Evolutionary conservation across 225 moss, liverwort and hornwort genomes (phyloP).

Genomic region (Bryum argenteum): DNA sequence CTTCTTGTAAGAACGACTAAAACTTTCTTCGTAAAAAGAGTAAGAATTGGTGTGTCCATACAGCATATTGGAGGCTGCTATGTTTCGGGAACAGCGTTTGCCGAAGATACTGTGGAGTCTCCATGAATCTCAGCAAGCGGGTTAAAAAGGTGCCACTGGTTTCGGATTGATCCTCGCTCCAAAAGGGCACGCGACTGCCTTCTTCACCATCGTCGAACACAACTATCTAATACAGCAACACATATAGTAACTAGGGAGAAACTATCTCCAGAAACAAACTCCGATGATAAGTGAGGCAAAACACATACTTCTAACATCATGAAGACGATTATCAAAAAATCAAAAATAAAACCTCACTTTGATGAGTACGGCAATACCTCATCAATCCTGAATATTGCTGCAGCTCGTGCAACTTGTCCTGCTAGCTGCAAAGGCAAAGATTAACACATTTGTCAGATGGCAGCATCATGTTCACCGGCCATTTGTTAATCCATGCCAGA

Average conservation of each 20-base stretch:
- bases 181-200: constrained; percentile 67
- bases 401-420: constrained; percentile 94
- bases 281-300: too few relatives aligned
- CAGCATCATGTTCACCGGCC: constrained; percentile 26
- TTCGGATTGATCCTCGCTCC: constrained; percentile 79
- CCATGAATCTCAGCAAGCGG: constrained; percentile 82
- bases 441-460: constrained; percentile 26
- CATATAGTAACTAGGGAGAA: too few relatives aligned
- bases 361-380: constrained; percentile 54
- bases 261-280: too few relatives aligned
- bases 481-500: neutral
- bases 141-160: constrained; percentile 78
- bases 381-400: constrained; percentile 90
- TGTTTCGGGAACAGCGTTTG: constrained; percentile 75
- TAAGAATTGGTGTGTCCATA: constrained; percentile 27
- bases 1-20: neutral
- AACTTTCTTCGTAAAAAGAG: constrained; percentile 2
- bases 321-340: neutral
- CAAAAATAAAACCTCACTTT: neutral
- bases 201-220: constrained; percentile 90
- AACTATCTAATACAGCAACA: constrained; percentile 59
- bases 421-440: constrained; percentile 64
- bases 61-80: constrained; percentile 77
- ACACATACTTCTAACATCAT: constrained; percentile 1
- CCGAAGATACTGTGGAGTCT: constrained; percentile 96